Conservation (phyloP, 2,329 filamentous ascomycete genomes). For the Verruconis gallopava region DNA sequence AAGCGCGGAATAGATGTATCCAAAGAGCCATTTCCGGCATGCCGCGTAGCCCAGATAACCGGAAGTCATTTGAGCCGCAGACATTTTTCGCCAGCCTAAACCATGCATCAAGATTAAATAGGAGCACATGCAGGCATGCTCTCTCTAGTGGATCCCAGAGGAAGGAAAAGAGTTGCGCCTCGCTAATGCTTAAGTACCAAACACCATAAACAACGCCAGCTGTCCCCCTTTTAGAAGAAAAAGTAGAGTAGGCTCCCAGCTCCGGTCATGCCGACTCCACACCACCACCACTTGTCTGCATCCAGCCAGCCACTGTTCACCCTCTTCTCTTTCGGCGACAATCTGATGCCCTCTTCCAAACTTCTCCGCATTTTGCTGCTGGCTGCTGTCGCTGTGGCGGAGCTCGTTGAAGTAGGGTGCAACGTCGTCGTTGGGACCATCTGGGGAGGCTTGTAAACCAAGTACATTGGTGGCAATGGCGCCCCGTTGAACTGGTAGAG, state of each 20-base stretch:
- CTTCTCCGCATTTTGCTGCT: constrained; percentile 15
- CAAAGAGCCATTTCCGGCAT: no score
- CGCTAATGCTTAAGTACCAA: no score
- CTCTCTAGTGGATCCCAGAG: no score
- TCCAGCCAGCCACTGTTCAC: constrained; percentile 25
- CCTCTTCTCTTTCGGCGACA: constrained; percentile 27
- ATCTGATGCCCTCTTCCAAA: constrained; percentile 20
- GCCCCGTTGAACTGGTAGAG: constrained; percentile 51
- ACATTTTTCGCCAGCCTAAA: no score
- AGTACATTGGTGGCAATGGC: constrained; percentile 55
- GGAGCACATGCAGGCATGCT: no score
- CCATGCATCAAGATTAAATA: no score
- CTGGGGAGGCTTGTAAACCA: constrained; percentile 47
- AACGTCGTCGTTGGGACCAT: constrained; percentile 59
- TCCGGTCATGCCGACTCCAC: constrained; percentile 34
- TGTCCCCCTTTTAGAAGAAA: constrained; percentile 21
- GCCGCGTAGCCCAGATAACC: no score
- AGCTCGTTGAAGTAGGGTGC: constrained; percentile 37
- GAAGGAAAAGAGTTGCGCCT: no score
- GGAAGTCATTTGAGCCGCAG: no score
- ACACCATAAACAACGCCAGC: neutral
- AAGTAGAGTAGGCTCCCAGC: constrained; percentile 36
- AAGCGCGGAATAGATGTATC: no score
- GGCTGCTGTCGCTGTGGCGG: constrained; percentile 24
- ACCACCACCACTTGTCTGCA: constrained; percentile 38